A percentile compares a stretch with the other conserved stretches of the same genome.
These are phyloP conservation scores for Alternaria metachromatica DNA, from an alignment of 2,329 filamentous ascomycete species.

Conservation along the genomic window DNA sequence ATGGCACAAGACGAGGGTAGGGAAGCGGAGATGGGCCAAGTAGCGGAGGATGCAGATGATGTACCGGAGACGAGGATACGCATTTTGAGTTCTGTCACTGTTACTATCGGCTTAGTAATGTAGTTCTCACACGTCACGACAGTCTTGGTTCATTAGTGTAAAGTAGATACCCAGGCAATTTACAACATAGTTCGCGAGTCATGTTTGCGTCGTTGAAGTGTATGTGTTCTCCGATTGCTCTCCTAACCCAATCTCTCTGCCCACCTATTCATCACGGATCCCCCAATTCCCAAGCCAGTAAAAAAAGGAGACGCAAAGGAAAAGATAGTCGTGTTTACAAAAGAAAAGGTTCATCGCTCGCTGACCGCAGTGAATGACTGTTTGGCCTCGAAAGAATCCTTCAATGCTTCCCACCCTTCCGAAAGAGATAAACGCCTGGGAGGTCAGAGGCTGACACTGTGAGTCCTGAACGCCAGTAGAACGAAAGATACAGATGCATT, in stretches of 20 bases:
- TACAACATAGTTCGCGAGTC: background rate
- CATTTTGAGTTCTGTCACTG: slow-evolving; percentile 41
- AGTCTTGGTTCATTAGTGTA: background rate
- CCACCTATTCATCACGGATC: slow-evolving; percentile 9
- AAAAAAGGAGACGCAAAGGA: slow-evolving; percentile 6
- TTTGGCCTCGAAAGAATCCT: background rate
- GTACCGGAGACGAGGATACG: slow-evolving; percentile 52
- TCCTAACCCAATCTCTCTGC: background rate
- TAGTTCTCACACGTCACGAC: background rate
- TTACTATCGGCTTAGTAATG: slow-evolving; percentile 40
- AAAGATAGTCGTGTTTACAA: slow-evolving; percentile 21
- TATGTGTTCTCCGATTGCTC: slow-evolving; percentile 7
- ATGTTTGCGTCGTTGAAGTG: slow-evolving; percentile 47
- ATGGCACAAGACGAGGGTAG: slow-evolving; percentile 8
- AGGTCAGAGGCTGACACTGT: background rate
- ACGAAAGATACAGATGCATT: background rate
- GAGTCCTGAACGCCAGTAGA: background rate
- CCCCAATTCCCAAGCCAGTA: slow-evolving; percentile 13
- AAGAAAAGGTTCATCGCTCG: slow-evolving; percentile 26
- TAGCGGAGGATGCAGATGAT: slow-evolving; percentile 32
- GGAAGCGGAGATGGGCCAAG: slow-evolving; percentile 17
- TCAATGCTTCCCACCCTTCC: background rate
- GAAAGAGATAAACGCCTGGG: background rate
- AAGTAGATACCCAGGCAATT: background rate
- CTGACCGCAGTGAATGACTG: slow-evolving; percentile 29